Evolutionary conservation across 1,284 basidiomycete species (phyloP).

Genomic region (Sanghuangporus weigelae): DNA sequence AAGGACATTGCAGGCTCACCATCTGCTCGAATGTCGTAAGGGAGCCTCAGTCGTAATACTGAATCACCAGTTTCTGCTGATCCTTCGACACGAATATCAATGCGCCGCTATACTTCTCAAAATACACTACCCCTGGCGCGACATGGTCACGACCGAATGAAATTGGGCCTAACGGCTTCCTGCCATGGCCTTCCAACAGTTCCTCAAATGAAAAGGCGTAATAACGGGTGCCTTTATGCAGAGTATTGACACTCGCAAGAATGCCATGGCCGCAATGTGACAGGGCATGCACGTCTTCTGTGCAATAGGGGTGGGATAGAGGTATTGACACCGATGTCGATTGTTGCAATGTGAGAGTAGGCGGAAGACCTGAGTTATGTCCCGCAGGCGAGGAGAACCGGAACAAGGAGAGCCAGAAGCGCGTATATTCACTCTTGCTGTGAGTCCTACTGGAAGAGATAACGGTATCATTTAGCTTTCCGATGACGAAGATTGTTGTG

Average conservation of each 20-base stretch:
- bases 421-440: background rate
- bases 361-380: background rate
- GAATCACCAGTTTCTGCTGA: background rate
- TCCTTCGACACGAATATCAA: background rate
- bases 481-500: background rate
- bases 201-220: constrained; percentile 4
- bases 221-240: background rate
- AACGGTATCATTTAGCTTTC: background rate
- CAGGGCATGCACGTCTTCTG: background rate
- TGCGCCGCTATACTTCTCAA: constrained; percentile 2
- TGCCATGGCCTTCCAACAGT: background rate
- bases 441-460: background rate
- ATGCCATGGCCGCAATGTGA: constrained; percentile 3
- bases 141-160: constrained; percentile 4
- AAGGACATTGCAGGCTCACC: too few species aligned
- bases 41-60: background rate
- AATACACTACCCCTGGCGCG: background rate
- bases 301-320: constrained; percentile 1
- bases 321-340: background rate
- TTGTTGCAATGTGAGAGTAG: background rate
- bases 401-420: background rate
- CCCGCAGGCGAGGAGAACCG: background rate
- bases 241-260: constrained; percentile 4
- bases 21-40: background rate
- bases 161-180: background rate